Evolutionary conservation across 2,329 filamentous ascomycete species (phyloP).

Genomic region (Macrophomina pseudophaseolina): DNA sequence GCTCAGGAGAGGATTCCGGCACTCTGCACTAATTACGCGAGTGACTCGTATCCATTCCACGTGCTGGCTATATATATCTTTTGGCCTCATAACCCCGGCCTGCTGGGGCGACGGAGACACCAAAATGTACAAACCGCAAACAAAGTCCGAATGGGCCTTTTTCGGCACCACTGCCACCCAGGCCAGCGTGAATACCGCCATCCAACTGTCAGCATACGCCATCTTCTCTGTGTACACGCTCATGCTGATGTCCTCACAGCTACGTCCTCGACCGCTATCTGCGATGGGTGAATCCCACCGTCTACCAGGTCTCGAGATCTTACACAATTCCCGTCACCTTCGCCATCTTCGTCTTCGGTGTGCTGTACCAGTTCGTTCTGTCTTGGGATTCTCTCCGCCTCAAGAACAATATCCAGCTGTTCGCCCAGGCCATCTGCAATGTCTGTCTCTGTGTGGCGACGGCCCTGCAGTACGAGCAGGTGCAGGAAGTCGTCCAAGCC

Average conservation of each 20-base stretch:
- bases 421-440: constrained; percentile 33
- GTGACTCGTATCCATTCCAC: constrained; percentile 13
- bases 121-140: constrained; percentile 17
- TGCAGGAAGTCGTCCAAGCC: neutral
- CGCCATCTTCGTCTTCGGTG: constrained; percentile 29
- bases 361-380: constrained; percentile 32
- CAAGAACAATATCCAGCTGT: constrained; percentile 36
- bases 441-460: constrained; percentile 31
- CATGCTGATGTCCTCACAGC: neutral
- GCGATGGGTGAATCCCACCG: constrained; percentile 10
- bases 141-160: constrained; percentile 26
- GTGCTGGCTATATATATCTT: constrained; percentile 20
- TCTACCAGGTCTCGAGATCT: neutral
- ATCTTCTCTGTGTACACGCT: neutral
- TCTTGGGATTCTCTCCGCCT: constrained; percentile 35
- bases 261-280: constrained; percentile 10
- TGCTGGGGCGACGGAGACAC: neutral
- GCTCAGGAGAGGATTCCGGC: neutral
- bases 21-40: constrained; percentile 16
- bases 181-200: constrained; percentile 27
- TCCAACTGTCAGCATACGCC: constrained; percentile 30
- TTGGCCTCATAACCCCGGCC: neutral
- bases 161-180: constrained; percentile 30
- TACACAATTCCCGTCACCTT: constrained; percentile 15
- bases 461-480: constrained; percentile 33